Percentiles rank a stretch among this genome's conserved stretches.
These are phyloP conservation scores for Aspergillus fructus DNA, from an alignment of 2,329 filamentous ascomycete species.

Conservation along the genomic window DNA sequence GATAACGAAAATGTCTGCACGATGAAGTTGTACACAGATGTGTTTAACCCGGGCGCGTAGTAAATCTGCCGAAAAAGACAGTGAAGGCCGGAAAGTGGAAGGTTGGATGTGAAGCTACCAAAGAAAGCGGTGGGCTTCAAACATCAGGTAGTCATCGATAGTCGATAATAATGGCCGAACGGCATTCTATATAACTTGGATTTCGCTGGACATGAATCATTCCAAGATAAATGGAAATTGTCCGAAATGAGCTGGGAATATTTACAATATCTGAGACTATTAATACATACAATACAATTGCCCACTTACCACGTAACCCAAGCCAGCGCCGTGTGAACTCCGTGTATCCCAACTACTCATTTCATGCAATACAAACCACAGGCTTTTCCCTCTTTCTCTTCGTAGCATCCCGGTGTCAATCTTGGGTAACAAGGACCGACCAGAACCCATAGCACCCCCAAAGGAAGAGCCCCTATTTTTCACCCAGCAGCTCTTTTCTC, in stretches of 20 bases:
- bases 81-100: background rate
- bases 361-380: background rate
- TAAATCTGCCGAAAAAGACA: background rate
- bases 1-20: background rate
- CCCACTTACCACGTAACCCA: background rate
- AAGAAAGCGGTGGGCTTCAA: background rate
- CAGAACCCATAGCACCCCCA: background rate
- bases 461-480: conserved; percentile 24
- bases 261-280: background rate
- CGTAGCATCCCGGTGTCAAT: background rate
- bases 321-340: conserved; percentile 4
- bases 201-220: background rate
- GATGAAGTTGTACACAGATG: background rate
- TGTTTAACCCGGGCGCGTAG: background rate
- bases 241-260: background rate
- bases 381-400: background rate
- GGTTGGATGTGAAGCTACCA: too few species aligned
- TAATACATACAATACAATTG: conserved; percentile 1
- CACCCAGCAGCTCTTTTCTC: conserved; percentile 39
- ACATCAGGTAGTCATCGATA: background rate
- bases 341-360: background rate
- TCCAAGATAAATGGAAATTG: background rate
- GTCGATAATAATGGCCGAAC: background rate
- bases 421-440: background rate
- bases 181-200: background rate